Percentiles rank a stretch among this genome's conserved stretches.
Conservation (phyloP, 345 rosid species). For the Eutrema yunnanense region DNA sequence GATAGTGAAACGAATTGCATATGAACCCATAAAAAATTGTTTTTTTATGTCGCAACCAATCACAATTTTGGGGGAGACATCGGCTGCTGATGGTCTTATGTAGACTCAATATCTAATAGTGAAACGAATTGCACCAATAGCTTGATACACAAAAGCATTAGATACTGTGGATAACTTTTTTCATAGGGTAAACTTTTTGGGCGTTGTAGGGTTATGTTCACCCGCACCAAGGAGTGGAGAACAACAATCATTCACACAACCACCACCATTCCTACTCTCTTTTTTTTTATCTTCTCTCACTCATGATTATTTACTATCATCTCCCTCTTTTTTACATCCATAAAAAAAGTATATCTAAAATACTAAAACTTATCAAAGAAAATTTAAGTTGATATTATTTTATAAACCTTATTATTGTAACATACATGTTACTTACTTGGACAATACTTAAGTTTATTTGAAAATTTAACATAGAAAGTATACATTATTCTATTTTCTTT, state of each 20-base stretch:
- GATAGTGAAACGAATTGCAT: background rate
- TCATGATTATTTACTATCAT: slow-evolving; percentile 20
- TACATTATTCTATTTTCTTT: background rate
- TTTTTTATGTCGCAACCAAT: too few relatives aligned
- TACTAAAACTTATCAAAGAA: background rate
- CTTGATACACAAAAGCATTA: background rate
- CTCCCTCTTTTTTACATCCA: background rate
- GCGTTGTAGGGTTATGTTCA: slow-evolving; percentile 25
- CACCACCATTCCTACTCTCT: slow-evolving; percentile 26
- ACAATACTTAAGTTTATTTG: background rate
- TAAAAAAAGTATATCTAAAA: background rate
- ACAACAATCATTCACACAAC: slow-evolving; percentile 74
- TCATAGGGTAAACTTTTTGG: slow-evolving; percentile 14
- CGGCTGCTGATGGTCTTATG: too few relatives aligned
- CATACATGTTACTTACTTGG: background rate
- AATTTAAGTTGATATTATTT: background rate
- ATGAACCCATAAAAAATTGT: too few relatives aligned
- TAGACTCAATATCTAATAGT: background rate
- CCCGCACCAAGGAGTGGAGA: slow-evolving; percentile 41
- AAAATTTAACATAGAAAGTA: background rate
- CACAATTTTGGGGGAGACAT: too few relatives aligned
- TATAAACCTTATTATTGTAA: background rate
- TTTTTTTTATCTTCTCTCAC: slow-evolving; percentile 31
- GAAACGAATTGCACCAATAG: background rate
- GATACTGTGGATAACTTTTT: slow-evolving; percentile 6